Evolutionary conservation across 1,139 yeast genomes (phyloP), one percentile per base, ranked within the genome.

Genomic region (Hansenula anomala): DNA sequence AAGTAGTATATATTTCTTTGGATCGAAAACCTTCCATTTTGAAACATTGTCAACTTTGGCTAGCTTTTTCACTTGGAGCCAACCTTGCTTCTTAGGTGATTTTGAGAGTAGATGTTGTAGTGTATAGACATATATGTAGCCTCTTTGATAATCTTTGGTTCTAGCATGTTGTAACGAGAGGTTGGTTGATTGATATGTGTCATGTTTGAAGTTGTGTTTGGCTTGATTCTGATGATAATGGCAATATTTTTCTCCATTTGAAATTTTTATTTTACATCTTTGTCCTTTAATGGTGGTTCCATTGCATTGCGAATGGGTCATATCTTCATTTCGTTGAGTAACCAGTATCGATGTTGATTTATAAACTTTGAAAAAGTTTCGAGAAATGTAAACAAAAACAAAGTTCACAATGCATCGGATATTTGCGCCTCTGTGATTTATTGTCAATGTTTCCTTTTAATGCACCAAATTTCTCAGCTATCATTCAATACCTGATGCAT

Each of bases 71-170:
- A 58, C 43, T 23, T 56, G 45, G 4, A 65, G 41, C 66, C 67
- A 63, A 10, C 47, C 40, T 28, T 50, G 47, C 19, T 52, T 54
- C 8, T 40, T 34, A 1, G 67, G 64, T 0, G 53, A 47, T 19
- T 54, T 30, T 3, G 49, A 41, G 12, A 75, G 48, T 35, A 77
- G 60, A 40, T 66, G 69, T 3, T 56, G 47, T 26, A 77, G 54
- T 0, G 84, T 77, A 51, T 75, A 78, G 2, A 76, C 64, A 51
- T 78, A 78, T 20, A 78, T 75, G 48, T 48, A 68, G 0, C 85
- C 84, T 2, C 20, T 42, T 16, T 46, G 38, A 18, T 26, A 34
- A 5, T 28, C 20, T 18, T 16, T n/a, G n/a, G n/a, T 28, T n/a
- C 20, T 19, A 6, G n/a, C 33, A n/a, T 13, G 18, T 38, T 24